Evolutionary conservation across 495 filamentous ascomycete species (phyloP), one percentile per base, ranked within the genome.

Genomic region (Hyphodiscus hymeniophilus): DNA sequence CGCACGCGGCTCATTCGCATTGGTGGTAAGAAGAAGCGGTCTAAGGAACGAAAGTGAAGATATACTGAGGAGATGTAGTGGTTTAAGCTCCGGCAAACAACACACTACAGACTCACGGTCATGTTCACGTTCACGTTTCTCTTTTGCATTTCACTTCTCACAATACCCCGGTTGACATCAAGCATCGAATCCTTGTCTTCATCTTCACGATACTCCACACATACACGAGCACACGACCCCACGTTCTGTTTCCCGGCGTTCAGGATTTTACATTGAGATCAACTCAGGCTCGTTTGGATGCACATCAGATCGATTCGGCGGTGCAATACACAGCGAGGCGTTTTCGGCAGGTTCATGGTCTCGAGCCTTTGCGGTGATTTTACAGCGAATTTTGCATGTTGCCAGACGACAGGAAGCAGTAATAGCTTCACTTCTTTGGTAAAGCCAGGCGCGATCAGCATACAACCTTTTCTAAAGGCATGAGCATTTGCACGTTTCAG

Each of bases 1-100:
- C 60, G 73, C 36, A 77, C 73, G 6, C 42, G 59, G 3, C 36
- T 61, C 17, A 42, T 60, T 32, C 53, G 57, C 17, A 55, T 60
- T 30, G 20, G 20, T 11, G 38, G 38, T 20, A 17, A 21, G n/a
- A 21, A 17, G 38, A 15, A 20, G 8, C 38, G 15, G 20, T 11
- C 38, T 20, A 12, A 15, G 8, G 15, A 7, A 21, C 33, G 5
- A 13, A 22, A 3, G 20, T 20, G 7, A 4, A 18, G 10, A 2
- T 21, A 40, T 22, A 7, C 20, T 40, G 20, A 18, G 16, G 38
- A 18, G 38, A 4, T 5, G 10, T 10, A 28, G 26, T 4, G 26
- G 5, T 5, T 5, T 28, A 28, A 28, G 26, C 26, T 5, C 10
- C 5, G 26, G 26, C 10, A 4, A 4, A 28, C 26, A 28, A 10